Percentiles rank a stretch among this genome's conserved stretches.
These are phyloP conservation scores for Psophocarpus tetragonolobus DNA, from an alignment of 306 rosid species.

Conservation along the genomic window DNA sequence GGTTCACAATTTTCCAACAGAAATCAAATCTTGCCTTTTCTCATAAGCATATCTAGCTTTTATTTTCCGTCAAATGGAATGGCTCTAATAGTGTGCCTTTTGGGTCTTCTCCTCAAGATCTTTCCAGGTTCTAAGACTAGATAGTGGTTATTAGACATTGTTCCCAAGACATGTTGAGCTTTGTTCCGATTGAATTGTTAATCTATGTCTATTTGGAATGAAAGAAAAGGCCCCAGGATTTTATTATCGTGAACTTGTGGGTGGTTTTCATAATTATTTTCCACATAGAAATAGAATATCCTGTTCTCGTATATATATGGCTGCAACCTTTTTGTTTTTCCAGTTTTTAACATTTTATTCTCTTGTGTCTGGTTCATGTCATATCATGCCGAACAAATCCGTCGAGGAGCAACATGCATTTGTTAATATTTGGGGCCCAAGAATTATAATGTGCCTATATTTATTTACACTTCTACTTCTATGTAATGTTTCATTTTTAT, in stretches of 20 bases:
- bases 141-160: slow-evolving; percentile 32
- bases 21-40: slow-evolving; percentile 37
- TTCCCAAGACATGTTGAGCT: slow-evolving; percentile 22
- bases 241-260: neutral
- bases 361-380: slow-evolving; percentile 37
- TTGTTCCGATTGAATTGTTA: slow-evolving; percentile 30
- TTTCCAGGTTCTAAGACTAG: slow-evolving; percentile 32
- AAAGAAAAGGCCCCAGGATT: neutral
- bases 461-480: too few species aligned
- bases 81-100: slow-evolving; percentile 22
- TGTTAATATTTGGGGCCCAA: neutral
- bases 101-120: slow-evolving; percentile 27
- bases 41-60: slow-evolving; percentile 42
- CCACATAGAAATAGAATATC: slow-evolving; percentile 20
- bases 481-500: too few species aligned
- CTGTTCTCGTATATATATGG: slow-evolving; percentile 30
- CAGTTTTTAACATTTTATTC: neutral
- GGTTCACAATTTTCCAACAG: slow-evolving; percentile 47
- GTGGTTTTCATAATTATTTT: slow-evolving; percentile 11
- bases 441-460: neutral
- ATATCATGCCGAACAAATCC: slow-evolving; percentile 10
- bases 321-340: slow-evolving; percentile 22
- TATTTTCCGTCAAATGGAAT: slow-evolving; percentile 41
- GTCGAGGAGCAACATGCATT: neutral
- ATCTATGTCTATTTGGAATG: slow-evolving; percentile 1